Percentiles rank a stretch among this genome's conserved stretches.
Conservation (phyloP, 2,329 filamentous ascomycete genomes). For the Zopfia rhizophila region DNA sequence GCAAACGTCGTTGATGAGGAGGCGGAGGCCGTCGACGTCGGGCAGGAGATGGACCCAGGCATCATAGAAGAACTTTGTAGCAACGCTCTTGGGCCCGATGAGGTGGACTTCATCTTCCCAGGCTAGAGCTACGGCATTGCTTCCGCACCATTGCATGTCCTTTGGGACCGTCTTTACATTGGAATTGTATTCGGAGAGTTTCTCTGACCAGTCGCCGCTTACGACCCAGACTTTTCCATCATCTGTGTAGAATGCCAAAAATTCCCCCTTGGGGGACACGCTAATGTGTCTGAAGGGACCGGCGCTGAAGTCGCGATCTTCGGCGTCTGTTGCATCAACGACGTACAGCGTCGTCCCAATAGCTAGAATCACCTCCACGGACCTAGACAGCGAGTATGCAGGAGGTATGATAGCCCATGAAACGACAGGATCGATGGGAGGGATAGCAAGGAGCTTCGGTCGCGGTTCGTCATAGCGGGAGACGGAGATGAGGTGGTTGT, state of each 20-base stretch:
- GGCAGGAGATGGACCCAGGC: constrained; percentile 88
- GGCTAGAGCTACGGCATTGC: constrained; percentile 89
- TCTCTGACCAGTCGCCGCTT: constrained; percentile 92
- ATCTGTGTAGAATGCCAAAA: constrained; percentile 85
- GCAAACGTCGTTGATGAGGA: constrained; percentile 93
- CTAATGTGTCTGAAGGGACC: constrained; percentile 92
- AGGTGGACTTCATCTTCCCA: constrained; percentile 99
- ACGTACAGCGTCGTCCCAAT: constrained; percentile 86
- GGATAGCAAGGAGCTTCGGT: constrained; percentile 80
- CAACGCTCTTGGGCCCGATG: constrained; percentile 83
- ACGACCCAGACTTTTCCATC: constrained; percentile 90
- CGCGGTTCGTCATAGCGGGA: constrained; percentile 90
- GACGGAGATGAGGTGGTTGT: constrained; percentile 89
- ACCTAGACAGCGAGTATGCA: constrained; percentile 86
- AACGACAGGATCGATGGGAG: constrained; percentile 81
- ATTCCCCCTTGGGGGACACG: constrained; percentile 90
- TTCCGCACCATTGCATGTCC: constrained; percentile 95
- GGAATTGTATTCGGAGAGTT: constrained; percentile 91
- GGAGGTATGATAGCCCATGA: constrained; percentile 93
- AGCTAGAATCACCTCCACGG: constrained; percentile 90
- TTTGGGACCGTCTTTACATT: constrained; percentile 85
- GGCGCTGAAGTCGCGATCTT: constrained; percentile 89
- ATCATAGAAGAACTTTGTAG: constrained; percentile 86
- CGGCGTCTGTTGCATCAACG: constrained; percentile 87
- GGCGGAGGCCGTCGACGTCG: constrained; percentile 86